Base-by-base conservation (phyloP, 331 rosid species). In the Acacia pycnantha region DNA sequence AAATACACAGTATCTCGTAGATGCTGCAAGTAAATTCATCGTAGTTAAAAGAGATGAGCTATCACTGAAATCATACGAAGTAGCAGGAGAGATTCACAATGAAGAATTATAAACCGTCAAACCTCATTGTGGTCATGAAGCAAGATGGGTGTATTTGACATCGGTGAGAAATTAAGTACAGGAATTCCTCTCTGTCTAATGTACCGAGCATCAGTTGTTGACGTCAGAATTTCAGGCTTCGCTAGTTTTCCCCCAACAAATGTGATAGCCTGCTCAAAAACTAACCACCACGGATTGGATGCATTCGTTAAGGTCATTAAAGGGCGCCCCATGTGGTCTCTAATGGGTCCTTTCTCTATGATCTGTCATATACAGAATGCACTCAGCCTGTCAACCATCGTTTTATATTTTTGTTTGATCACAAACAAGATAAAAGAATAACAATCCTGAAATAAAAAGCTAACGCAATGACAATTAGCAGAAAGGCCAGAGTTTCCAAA, bases 101-200 rank as follows among this genome's bases (percentile, higher is more conserved):
- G 21, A 72, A 73, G 69, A 72, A 59, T 35, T 58, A 51, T 69
- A 78, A 75, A 66, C 40, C 75, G 54, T 78, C 54, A 47, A 69
- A 93, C 98, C 97, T 95, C 98, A 12, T 95, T 92, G 85, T 92
- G 98, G 26, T 95, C 98, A 81, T 93, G 99, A 81, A 90, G 92
- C 86, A 95, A 84, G 91, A 95, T 81, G 16, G 98, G 98, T 77
- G 97, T 93, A 77, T 95, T 90, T 56, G 59, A 73, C 97, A 93
- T 93, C 40, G 99, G 98, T 37, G 98, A 95, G 91, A 95, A 95
- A 82, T 97, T 98, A 22, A 93, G 91, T 7, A 70, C 84, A 40
- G 99, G 98, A 85, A 93, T 90, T 58, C 97, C 98, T 79, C 82
- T 87, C 77, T 90, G 94, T 87, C 97, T 89, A 24, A 92, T 47